Base-by-base conservation (phyloP, 2,329 filamentous ascomycete species). In the Fusarium abutilonis region DNA sequence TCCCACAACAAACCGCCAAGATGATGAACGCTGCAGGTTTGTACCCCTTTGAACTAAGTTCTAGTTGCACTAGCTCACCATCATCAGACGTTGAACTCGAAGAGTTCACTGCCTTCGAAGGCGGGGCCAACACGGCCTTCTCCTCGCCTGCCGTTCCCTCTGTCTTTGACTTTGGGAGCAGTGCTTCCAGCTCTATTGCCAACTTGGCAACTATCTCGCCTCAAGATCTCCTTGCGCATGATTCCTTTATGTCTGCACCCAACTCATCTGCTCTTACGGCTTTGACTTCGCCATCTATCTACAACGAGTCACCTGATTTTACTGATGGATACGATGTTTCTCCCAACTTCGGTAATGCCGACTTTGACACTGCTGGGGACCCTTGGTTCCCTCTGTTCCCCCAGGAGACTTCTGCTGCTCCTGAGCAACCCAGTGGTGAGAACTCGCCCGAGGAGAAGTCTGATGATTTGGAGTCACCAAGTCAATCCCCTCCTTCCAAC, bases 181-280 rank as follows among this genome's bases (percentile, higher is more conserved):
- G 78, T 67, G 77, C 77, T 35, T 78, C 81, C 40, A 82, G 80
- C 74, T 80, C 82, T 48, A 76, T 77, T 28, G 81, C 79, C 72
- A 83, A 86, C 73, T 72, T 86, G 72, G 85, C 83, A 69, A 97
- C 93, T 38, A 85, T 97, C 61, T 97, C 93, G 60, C 93, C 93
- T 17, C 89, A 91, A 76, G 92, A 97, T 71, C 82, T 96, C 65
- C 79, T 89, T 66, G 81, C 93, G 69, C 85, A 87, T 67, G 86
- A 91, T 70, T 81, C 84, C 56, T 86, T 87, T 71, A 81, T 86
- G 73, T 96, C 92, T 61, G 87, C 92, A 34, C 93, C 93, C 28
- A 91, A 91, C 72, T 96, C 93, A 3, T 84, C 89, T 42, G 88
- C 91, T 31, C 87, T 95, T 73, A 96, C 93, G 32, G 88, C 92